Percentiles rank a stretch among this genome's conserved stretches.
Conservation (phyloP, 108 stramenopile genomes). For the Nannochloropsis gaditana region DNA sequence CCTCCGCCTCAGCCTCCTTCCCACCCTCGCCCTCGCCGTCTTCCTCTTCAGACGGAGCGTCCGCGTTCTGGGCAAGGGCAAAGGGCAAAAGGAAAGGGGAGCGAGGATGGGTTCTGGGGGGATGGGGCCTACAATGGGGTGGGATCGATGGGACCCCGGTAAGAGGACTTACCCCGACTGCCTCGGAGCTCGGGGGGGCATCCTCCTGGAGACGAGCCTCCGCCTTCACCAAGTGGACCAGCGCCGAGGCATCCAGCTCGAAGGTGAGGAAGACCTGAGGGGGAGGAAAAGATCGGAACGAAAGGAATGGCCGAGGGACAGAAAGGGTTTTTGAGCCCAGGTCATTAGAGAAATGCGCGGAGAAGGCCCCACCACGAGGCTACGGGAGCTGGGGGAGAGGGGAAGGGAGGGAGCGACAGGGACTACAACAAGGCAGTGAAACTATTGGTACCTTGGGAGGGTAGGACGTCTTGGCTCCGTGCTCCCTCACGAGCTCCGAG, state of each 20-base stretch:
- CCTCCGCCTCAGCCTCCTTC: constrained; percentile 31
- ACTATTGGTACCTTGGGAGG: neutral
- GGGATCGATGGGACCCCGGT: neutral
- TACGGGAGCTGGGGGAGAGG: neutral
- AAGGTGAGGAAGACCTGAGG: constrained; percentile 38
- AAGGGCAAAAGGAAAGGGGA: neutral
- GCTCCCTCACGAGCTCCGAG: constrained; percentile 21
- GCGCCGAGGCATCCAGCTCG: constrained; percentile 23
- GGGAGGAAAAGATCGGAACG: too few relatives aligned
- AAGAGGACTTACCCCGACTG: neutral
- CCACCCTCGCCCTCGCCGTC: constrained; percentile 32
- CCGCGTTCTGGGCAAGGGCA: constrained; percentile 54
- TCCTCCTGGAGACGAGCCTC: constrained; percentile 22
- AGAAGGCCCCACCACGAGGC: neutral
- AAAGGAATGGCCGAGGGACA: neutral
- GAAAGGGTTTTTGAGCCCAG: neutral
- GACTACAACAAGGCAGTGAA: neutral
- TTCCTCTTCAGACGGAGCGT: constrained; percentile 50
- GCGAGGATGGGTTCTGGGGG: neutral
- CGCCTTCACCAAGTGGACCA: constrained; percentile 27
- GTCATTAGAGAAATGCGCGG: too few relatives aligned
- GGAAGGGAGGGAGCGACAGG: neutral
- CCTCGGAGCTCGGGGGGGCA: neutral
- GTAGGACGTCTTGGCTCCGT: neutral
- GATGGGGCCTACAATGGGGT: neutral